Evolutionary conservation across 495 filamentous ascomycete species (phyloP).

Genomic region (Penicillium cinerascens): DNA sequence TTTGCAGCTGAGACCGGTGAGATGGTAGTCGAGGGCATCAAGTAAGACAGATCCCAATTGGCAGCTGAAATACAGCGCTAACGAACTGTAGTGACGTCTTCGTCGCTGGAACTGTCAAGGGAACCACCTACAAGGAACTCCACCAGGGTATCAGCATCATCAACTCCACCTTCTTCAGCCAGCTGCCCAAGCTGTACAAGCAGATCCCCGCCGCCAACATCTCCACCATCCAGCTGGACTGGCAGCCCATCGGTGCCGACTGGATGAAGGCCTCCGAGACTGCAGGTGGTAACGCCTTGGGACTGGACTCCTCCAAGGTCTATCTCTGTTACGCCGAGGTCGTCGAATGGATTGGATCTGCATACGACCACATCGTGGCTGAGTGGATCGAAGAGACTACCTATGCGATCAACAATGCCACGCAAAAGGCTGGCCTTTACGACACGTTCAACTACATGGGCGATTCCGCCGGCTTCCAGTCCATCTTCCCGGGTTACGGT

Average conservation of each 20-base stretch:
- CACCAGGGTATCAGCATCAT: conserved; percentile 33
- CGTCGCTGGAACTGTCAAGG: conserved; percentile 35
- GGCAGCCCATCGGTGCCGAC: conserved; percentile 45
- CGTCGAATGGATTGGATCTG: conserved; percentile 35
- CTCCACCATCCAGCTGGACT: conserved; percentile 37
- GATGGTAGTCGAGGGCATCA: conserved; percentile 27
- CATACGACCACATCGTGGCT: conserved; percentile 29
- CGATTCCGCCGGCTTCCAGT: conserved; percentile 32
- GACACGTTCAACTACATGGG: conserved; percentile 36
- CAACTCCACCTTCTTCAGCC: conserved; percentile 35
- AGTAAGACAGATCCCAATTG: conserved; percentile 15
- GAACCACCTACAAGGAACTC: conserved; percentile 28
- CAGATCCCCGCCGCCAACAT: conserved; percentile 30
- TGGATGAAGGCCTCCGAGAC: conserved; percentile 33
- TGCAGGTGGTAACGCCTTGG: conserved; percentile 41
- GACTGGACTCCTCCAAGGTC: conserved; percentile 32
- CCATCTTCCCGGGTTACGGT: conserved; percentile 46
- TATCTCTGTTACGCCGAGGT: conserved; percentile 40
- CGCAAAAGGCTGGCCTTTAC: conserved; percentile 28
- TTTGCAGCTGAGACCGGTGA: conserved; percentile 28
- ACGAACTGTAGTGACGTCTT: conserved; percentile 29
- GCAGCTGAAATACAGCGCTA: background rate
- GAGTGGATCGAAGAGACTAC: conserved; percentile 34
- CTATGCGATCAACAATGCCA: conserved; percentile 32
- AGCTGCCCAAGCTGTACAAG: conserved; percentile 29